Percentiles rank a stretch among this genome's conserved stretches.
Conservation (phyloP, 306 rosid species). For the Glycine soja region DNA sequence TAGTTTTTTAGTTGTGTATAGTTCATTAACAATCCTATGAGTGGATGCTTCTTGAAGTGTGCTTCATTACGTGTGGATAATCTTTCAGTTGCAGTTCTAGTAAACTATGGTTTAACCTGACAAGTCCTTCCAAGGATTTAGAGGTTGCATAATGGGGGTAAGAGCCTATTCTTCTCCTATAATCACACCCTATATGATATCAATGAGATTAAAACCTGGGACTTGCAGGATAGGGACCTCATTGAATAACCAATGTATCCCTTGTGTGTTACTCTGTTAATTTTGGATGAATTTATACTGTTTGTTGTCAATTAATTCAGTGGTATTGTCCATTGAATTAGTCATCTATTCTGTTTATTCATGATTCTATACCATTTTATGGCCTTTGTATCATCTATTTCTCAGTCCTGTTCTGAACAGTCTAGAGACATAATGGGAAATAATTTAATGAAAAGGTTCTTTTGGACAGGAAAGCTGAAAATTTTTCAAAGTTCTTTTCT, state of each 20-base stretch:
- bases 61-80: constrained; percentile 11
- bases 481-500: not conserved
- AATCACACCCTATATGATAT: not conserved
- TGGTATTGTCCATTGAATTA: constrained; percentile 29
- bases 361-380: constrained; percentile 12
- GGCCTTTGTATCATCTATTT: not conserved
- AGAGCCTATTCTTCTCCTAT: not conserved
- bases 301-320: not conserved
- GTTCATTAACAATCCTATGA: constrained; percentile 17
- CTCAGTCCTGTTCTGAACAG: not conserved
- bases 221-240: constrained; percentile 16
- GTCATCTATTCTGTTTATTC: constrained; percentile 12
- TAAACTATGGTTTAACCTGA: constrained; percentile 25
- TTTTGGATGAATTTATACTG: not conserved
- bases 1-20: constrained; percentile 14
- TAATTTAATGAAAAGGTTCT: not conserved
- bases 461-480: not conserved
- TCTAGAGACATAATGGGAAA: constrained; percentile 23
- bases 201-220: constrained; percentile 1
- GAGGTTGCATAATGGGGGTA: constrained; percentile 15
- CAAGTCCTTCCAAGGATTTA: constrained; percentile 8
- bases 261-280: not conserved
- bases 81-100: constrained; percentile 36
- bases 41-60: constrained; percentile 39
- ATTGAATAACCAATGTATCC: not conserved